A percentile compares a stretch with the other conserved stretches of the same genome.
phyloP scores from a whole-genome alignment of 148 eudicot genomes.

The Rhododendron vialii region DNA sequence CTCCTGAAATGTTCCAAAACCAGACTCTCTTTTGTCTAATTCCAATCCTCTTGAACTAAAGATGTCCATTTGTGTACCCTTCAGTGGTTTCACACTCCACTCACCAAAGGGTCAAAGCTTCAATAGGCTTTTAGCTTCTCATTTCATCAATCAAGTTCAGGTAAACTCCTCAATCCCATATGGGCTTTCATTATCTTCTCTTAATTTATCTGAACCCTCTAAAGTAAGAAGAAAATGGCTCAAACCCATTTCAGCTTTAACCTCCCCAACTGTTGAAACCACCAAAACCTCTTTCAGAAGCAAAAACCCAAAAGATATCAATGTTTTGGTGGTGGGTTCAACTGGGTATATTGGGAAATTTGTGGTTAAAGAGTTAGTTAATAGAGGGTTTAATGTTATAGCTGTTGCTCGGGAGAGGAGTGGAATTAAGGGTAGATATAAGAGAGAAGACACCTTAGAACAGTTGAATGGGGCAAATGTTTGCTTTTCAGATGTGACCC shows the following conservation, averaged over 20 bases:
- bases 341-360: constrained; percentile 94
- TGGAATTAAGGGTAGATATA: constrained; percentile 63
- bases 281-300: constrained; percentile 45
- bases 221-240: constrained; percentile 22
- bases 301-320: constrained; percentile 64
- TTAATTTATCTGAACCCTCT: constrained; percentile 20
- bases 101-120: constrained; percentile 31
- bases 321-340: constrained; percentile 86
- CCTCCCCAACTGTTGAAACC: constrained; percentile 27
- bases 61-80: constrained; percentile 45
- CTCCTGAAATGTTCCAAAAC: constrained; percentile 7
- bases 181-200: constrained; percentile 19
- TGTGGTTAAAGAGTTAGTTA: constrained; percentile 72
- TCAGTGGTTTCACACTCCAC: constrained; percentile 30
- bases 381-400: constrained; percentile 85
- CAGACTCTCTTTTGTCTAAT: constrained; percentile 2
- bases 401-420: constrained; percentile 81
- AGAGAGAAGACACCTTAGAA: constrained; percentile 62
- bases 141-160: constrained; percentile 41
- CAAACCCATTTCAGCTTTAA: constrained; percentile 32
- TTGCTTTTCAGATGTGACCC: constrained; percentile 87
- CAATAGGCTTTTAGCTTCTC: constrained; percentile 23
- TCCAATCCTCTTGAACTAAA: constrained; percentile 9
- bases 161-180: constrained; percentile 34
- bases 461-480: constrained; percentile 68